Conservation (phyloP, 139 green algal genomes). For the Chlorella sp. region DNA sequence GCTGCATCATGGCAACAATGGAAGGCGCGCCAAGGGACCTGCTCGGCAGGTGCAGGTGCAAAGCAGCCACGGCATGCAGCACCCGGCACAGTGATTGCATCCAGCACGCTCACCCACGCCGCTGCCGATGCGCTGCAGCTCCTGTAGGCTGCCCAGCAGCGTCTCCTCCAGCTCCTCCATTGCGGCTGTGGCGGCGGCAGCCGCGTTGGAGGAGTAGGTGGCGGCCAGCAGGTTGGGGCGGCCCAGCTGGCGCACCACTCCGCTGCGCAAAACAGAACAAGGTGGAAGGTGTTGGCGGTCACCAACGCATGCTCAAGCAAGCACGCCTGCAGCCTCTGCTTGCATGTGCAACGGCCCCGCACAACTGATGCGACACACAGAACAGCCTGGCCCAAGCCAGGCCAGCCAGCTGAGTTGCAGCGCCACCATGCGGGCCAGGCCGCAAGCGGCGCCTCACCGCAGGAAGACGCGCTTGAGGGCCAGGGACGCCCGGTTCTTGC, state of each 20-base stretch:
- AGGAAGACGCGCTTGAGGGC: conserved; percentile 87
- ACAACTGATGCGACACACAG: too few species aligned
- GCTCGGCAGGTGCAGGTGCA: too few species aligned
- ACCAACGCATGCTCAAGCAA: too few species aligned
- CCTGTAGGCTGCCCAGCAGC: conserved; percentile 69
- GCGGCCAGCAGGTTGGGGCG: conserved; percentile 71
- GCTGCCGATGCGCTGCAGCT: conserved; percentile 67
- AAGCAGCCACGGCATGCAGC: not conserved
- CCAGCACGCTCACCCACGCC: conserved; percentile 8
- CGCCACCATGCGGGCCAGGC: too few species aligned
- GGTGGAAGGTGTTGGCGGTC: too few species aligned
- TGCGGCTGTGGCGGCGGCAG: conserved; percentile 69
- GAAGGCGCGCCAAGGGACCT: too few species aligned
- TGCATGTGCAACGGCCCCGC: too few species aligned
- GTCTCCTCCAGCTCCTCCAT: conserved; percentile 81
- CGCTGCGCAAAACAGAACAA: conserved; percentile 22
- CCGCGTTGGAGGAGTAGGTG: conserved; percentile 71
- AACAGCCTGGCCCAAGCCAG: too few species aligned
- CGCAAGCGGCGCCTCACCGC: too few species aligned
- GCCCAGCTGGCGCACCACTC: conserved; percentile 76
- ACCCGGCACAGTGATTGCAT: not conserved
- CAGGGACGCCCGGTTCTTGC: conserved; percentile 49
- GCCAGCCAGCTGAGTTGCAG: too few species aligned
- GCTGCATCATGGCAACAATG: too few species aligned
- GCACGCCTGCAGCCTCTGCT: too few species aligned